Base-by-base conservation (phyloP, 2,329 filamentous ascomycete genomes). In the Fusarium nematophilum region DNA sequence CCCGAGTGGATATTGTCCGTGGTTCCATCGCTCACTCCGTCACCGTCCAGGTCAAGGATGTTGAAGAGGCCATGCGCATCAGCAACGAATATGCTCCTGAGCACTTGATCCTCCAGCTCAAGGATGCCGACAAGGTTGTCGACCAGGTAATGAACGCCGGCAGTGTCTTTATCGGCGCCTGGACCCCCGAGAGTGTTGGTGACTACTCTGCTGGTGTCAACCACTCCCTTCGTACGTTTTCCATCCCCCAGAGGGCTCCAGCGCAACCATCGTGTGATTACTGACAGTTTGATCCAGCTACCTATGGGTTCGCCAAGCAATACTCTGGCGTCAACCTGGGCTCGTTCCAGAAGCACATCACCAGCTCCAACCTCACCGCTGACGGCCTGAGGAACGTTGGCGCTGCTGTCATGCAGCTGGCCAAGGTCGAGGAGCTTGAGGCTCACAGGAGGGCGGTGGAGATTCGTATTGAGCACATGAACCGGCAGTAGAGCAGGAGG, bases 201-300 rank as follows among this genome's bases (percentile, higher is more conserved):
- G 95, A 99, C 75, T 99, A 99, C 79, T 97, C 93, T 62, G 95
- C 95, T 47, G 95, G 95, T 71, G 95, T 99, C 34, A 99, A 99
- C 76, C 95, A 99, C 81, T 96, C 92, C 54, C 81, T 99, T 64
- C 95, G 93, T 96, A 89, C 86, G 92, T 89, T n/a, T n/a, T n/a
- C n/a, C n/a, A n/a, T n/a, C n/a, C n/a, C n/a, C n/a, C n/a, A n/a
- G n/a, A n/a, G n/a, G n/a, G n/a, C n/a, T 52, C 14, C 17, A 27
- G 15, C 13, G 33, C 14, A n/a, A 26, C 18, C 15, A 15, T 33
- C 1, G 30, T 33, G 27, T 21, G 2, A 23, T 44, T n/a, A 21
- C 66, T 69, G 55, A 69, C 50, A 42, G 66, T 55, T 64, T 47
- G 14, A 14, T 9, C 3, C 66, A 96, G 93, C 95, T 46, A 99